Conservation (phyloP, 257 asterid species). For the Capsicum rhomboideum region DNA sequence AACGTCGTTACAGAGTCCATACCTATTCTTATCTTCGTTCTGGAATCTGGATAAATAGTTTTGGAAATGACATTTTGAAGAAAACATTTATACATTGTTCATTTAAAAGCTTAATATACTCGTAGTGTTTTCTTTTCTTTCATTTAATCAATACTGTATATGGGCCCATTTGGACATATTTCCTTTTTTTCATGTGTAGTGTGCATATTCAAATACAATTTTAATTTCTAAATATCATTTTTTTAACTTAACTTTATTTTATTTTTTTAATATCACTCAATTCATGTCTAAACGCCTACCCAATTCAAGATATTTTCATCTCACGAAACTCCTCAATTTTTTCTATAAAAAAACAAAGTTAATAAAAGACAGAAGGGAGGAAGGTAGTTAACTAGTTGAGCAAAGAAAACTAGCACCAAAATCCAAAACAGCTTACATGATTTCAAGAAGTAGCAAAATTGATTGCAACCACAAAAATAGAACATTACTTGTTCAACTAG, state of each 20-base stretch:
- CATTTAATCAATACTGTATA: background rate
- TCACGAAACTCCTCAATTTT: no score
- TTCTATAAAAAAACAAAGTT: no score
- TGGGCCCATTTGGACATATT: no score
- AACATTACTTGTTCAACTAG: slow-evolving; percentile 28
- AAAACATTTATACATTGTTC: background rate
- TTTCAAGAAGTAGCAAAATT: background rate
- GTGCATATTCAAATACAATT: no score
- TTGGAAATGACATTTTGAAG: background rate
- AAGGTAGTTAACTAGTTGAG: background rate
- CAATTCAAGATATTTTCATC: no score
- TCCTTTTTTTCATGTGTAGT: no score
- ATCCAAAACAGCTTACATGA: background rate
- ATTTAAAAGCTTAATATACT: background rate
- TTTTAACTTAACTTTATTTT: no score
- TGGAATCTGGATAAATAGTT: background rate
- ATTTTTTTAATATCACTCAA: no score
- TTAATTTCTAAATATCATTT: no score
- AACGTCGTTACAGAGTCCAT: no score
- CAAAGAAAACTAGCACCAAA: background rate
- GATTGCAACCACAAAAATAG: slow-evolving; percentile 14
- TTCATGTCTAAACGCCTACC: no score
- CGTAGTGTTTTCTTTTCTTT: background rate
- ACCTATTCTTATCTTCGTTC: background rate
- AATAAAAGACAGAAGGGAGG: no score